These are phyloP conservation scores for Tarenaya hassleriana DNA, from an alignment of 345 rosid species.

Conservation along the genomic window DNA sequence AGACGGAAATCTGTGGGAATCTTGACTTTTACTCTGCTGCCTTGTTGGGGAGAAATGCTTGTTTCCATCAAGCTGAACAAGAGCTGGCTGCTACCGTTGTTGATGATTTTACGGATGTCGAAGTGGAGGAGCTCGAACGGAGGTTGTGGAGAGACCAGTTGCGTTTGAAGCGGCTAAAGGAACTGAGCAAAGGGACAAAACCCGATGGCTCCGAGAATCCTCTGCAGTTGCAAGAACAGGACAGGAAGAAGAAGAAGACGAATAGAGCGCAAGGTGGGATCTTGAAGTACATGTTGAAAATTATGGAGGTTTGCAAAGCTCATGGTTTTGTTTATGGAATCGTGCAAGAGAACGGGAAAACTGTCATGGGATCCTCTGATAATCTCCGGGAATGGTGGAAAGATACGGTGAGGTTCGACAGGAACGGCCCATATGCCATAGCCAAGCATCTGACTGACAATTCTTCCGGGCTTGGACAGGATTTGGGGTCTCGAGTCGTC, in stretches of 20 bases:
- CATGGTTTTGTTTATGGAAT: too few relatives aligned
- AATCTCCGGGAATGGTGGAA: constrained; percentile 97
- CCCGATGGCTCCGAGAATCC: too few relatives aligned
- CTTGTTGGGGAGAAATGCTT: not conserved
- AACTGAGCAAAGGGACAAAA: too few relatives aligned
- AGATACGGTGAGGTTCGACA: constrained; percentile 87
- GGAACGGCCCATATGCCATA: constrained; percentile 88
- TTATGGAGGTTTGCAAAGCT: constrained; percentile 83
- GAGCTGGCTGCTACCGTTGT: not conserved
- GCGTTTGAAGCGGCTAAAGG: not conserved
- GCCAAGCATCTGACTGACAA: constrained; percentile 63
- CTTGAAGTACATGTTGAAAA: constrained; percentile 75
- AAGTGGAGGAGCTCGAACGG: not conserved
- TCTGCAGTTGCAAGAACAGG: too few relatives aligned
- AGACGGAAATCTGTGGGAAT: not conserved
- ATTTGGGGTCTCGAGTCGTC: constrained; percentile 38
- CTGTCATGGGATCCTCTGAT: constrained; percentile 86
- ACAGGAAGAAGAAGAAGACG: constrained; percentile 81
- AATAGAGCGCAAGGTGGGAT: constrained; percentile 80
- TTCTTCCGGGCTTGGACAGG: constrained; percentile 43
- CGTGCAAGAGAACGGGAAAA: constrained; percentile 79
- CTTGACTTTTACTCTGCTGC: not conserved
- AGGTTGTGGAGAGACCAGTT: not conserved
- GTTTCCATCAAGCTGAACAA: not conserved
- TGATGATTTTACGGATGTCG: not conserved